Evolutionary conservation across 2,329 filamentous ascomycete genomes (phyloP).

Genomic region (Zymoseptoria tritici): DNA sequence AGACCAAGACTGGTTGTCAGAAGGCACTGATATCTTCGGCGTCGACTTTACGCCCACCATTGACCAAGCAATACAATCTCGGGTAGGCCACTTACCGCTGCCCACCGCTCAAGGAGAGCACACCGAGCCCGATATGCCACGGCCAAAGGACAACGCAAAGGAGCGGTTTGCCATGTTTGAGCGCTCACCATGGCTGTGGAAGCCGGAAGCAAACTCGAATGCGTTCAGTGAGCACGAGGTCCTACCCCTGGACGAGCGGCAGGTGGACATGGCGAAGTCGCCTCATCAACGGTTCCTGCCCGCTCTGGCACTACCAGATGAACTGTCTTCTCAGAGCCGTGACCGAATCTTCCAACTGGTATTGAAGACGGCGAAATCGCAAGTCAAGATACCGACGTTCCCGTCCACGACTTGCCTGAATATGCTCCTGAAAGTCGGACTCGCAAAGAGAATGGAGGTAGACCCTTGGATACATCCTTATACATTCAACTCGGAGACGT

Average conservation of each 20-base stretch:
- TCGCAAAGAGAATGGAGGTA: slow-evolving; percentile 27
- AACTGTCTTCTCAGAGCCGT: slow-evolving; percentile 17
- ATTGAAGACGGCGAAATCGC: slow-evolving; percentile 23
- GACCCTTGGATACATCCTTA: slow-evolving; percentile 31
- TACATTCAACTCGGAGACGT: slow-evolving; percentile 21
- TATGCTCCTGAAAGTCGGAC: slow-evolving; percentile 27
- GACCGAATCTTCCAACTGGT: slow-evolving; percentile 29
- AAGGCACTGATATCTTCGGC: slow-evolving; percentile 12
- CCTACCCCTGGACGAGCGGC: slow-evolving; percentile 23
- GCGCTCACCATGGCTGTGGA: slow-evolving; percentile 22
- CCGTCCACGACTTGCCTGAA: slow-evolving; percentile 26
- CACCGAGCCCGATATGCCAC: neutral
- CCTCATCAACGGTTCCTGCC: slow-evolving; percentile 25
- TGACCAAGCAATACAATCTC: slow-evolving; percentile 9
- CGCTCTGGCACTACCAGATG: slow-evolving; percentile 21
- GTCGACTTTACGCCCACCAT: slow-evolving; percentile 15
- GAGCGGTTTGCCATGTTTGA: slow-evolving; percentile 11
- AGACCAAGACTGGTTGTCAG: slow-evolving; percentile 12
- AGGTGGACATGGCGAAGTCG: slow-evolving; percentile 25
- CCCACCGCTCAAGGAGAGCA: neutral
- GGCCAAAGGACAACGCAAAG: slow-evolving; percentile 1
- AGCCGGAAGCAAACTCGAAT: slow-evolving; percentile 24
- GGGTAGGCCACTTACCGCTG: neutral
- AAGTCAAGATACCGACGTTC: slow-evolving; percentile 26
- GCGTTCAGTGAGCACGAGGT: slow-evolving; percentile 26